These are phyloP conservation scores for Eimeria falciformis DNA, from an alignment of 169 alveolate species.

Conservation along the genomic window DNA sequence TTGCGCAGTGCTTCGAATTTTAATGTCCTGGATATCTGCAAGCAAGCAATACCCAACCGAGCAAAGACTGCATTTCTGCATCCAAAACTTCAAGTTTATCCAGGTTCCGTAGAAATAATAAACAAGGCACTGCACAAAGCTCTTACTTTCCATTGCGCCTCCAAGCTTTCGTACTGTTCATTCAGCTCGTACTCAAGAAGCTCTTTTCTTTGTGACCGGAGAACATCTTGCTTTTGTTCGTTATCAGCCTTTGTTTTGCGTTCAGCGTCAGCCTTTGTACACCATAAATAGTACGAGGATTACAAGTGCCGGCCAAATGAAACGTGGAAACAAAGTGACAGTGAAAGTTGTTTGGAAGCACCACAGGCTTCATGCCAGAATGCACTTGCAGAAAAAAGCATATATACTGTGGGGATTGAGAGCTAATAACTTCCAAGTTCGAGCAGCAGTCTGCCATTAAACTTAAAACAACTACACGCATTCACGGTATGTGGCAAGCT, in stretches of 20 bases:
- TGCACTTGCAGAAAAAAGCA: no score
- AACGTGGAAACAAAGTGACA: no score
- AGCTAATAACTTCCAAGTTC: no score
- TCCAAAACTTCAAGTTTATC: background rate
- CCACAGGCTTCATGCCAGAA: no score
- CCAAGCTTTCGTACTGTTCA: background rate
- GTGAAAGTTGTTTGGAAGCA: no score
- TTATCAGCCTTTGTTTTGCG: constrained; percentile 7
- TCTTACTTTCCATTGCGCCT: constrained; percentile 62
- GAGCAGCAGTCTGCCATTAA: no score
- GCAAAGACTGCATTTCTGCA: background rate
- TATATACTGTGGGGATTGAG: no score
- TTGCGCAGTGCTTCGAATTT: constrained; percentile 53
- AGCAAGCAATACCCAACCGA: background rate
- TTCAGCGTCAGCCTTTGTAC: constrained; percentile 13
- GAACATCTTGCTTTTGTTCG: background rate
- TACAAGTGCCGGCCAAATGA: no score
- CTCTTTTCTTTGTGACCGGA: constrained; percentile 20
- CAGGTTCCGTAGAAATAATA: background rate
- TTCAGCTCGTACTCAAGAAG: background rate
- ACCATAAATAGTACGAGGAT: background rate
- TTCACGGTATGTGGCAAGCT: no score
- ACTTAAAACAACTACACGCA: no score
- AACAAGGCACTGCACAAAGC: background rate
- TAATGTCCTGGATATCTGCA: constrained; percentile 28